Conservation (phyloP, 2,329 filamentous ascomycete species). For the Arthroderma uncinatum region DNA sequence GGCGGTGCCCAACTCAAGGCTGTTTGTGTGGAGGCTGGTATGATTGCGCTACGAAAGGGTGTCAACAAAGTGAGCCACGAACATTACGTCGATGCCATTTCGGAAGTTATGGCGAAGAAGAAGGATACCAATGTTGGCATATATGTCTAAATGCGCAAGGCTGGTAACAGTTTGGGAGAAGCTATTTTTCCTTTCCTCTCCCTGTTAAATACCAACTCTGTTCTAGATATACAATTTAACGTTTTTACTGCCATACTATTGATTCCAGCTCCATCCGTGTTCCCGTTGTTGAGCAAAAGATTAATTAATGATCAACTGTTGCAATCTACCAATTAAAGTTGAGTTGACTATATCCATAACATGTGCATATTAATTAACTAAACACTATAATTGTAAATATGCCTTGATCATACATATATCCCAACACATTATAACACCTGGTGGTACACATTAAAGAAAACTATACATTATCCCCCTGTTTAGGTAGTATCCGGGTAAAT, state of each 20-base stretch:
- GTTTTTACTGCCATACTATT: background rate
- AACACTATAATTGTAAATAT: background rate
- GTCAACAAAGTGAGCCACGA: conserved; percentile 97
- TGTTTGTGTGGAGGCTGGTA: conserved; percentile 95
- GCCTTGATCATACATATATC: background rate
- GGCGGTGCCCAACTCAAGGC: conserved; percentile 96
- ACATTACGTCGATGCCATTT: conserved; percentile 96
- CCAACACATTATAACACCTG: background rate
- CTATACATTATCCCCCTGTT: background rate
- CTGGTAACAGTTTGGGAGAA: conserved; percentile 4
- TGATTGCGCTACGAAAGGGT: conserved; percentile 91
- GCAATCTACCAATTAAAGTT: background rate
- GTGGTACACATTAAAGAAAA: background rate
- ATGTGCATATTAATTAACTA: conserved; percentile 1
- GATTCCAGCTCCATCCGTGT: background rate
- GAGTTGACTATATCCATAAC: background rate
- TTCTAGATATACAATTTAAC: conserved; percentile 3
- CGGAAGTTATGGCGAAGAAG: conserved; percentile 82
- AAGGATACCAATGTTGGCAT: conserved; percentile 55
- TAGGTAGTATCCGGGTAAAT: background rate
- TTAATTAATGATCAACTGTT: background rate
- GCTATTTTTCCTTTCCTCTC: background rate
- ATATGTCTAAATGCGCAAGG: conserved; percentile 26
- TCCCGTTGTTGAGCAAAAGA: background rate
- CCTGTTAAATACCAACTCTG: background rate